Evolutionary conservation across 371 early-diverging fungal species (phyloP).

Genomic region (Syncephalis plumigaleata): DNA sequence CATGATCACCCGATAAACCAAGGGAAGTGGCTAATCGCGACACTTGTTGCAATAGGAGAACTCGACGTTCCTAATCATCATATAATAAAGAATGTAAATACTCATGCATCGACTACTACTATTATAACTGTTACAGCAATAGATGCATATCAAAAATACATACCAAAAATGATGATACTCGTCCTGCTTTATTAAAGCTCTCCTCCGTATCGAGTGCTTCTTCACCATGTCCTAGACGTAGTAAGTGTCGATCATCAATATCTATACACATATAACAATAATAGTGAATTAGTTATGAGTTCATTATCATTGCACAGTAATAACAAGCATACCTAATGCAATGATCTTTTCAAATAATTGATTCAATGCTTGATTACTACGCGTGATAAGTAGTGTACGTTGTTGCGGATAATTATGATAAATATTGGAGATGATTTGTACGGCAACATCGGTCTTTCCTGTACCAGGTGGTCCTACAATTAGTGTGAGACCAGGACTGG

Average conservation of each 20-base stretch:
- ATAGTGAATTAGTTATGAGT: neutral
- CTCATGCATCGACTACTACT: neutral
- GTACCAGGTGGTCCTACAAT: conserved; percentile 94
- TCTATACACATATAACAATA: no score
- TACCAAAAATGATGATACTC: conserved; percentile 69
- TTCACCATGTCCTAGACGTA: conserved; percentile 89
- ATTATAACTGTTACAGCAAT: neutral
- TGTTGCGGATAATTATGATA: conserved; percentile 79
- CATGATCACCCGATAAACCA: conserved; percentile 59
- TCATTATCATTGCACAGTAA: neutral
- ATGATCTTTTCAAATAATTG: conserved; percentile 87
- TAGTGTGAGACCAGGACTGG: conserved; percentile 70
- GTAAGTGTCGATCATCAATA: conserved; percentile 78
- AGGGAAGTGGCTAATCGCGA: conserved; percentile 53
- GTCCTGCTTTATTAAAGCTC: conserved; percentile 79
- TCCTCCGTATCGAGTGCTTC: conserved; percentile 68
- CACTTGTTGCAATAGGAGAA: conserved; percentile 55
- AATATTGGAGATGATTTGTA: conserved; percentile 83
- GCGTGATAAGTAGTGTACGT: conserved; percentile 81
- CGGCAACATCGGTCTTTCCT: conserved; percentile 93
- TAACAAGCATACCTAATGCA: no score
- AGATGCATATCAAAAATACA: neutral
- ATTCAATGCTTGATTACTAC: conserved; percentile 90
- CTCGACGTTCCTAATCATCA: conserved; percentile 39
- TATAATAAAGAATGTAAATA: neutral